Conservation (phyloP, 2,329 filamentous ascomycete genomes). For the Colletotrichum sp. region DNA sequence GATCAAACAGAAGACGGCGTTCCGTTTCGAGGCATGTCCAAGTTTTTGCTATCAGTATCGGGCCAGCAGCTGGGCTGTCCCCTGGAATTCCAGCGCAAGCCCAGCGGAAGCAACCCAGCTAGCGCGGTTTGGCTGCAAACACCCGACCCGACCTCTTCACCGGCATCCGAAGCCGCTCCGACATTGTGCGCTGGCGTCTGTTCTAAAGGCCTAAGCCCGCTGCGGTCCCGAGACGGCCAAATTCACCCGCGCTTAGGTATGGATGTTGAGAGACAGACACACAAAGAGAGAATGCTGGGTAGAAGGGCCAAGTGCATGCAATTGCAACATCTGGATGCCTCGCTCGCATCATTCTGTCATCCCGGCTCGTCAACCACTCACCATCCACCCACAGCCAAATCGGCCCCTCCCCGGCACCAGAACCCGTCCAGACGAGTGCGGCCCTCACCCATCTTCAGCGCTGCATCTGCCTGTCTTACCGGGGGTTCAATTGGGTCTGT, state of each 20-base stretch:
- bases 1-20: background rate
- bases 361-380: background rate
- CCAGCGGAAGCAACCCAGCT: background rate
- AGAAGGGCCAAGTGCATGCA: background rate
- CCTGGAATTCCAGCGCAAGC: background rate
- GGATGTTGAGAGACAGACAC: background rate
- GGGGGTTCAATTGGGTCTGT: background rate
- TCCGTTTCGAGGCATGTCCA: background rate
- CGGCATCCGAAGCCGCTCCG: background rate
- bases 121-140: background rate
- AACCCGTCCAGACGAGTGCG: background rate
- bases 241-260: background rate
- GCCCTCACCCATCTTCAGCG: background rate
- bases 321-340: constrained; percentile 8
- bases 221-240: constrained; percentile 18
- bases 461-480: background rate
- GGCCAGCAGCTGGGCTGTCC: background rate
- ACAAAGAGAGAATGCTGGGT: background rate
- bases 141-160: background rate
- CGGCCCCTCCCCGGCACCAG: constrained; percentile 1
- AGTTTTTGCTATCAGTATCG: background rate
- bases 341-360: background rate
- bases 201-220: background rate
- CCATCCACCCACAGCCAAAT: background rate
- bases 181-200: background rate